Base-by-base conservation (phyloP, 2,329 filamentous ascomycete species). In the Zymoseptoria brevis region DNA sequence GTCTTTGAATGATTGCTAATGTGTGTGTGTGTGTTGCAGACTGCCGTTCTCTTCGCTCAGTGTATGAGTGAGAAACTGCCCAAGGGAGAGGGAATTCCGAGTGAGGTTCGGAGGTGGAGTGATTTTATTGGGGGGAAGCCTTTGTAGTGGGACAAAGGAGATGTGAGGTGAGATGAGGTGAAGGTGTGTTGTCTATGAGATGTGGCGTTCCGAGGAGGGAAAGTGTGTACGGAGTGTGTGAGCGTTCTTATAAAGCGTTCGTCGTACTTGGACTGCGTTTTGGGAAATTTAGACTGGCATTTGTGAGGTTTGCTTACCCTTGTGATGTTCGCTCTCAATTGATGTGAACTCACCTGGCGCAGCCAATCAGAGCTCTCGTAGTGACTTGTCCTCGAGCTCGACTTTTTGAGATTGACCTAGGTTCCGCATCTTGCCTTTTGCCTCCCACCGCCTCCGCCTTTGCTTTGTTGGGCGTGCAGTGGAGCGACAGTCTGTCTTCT, bases 31-130 rank as follows among this genome's bases (percentile, higher is more conserved):
- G 5, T 55, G 19, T 26, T 24, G 24, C 66, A 96, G 91, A 99
- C 94, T 68, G 93, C 94, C 61, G 87, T 94, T 65, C 88, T 97
- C 69, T 97, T 97, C 72, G 91, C 94, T 62, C 89, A 90, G 76
- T 97, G 94, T 78, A 95, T 99, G 90, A 94, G 82, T 77, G 89
- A 91, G 82, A 99, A 97, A 81, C 83, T 99, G 54, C 94, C 94
- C 62, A 86, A 90, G 70, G 79, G 84, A 62, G 90, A 94, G 73
- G 93, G 91, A 57, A 93, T 96, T 64, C 94, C 94, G 53, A 80
- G 84, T 53, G 94, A 99, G 78, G 94, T 97, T 71, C 87, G 88
- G 74, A 87, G 87, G 71, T 99, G 94, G 94, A 95, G 90, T 66
- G 87, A 97, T 70, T 99, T 97, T 75, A 88, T 96, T 70, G 91